Conservation (phyloP, 352 stramenopile genomes). For the Phytophthora hibernalis region DNA sequence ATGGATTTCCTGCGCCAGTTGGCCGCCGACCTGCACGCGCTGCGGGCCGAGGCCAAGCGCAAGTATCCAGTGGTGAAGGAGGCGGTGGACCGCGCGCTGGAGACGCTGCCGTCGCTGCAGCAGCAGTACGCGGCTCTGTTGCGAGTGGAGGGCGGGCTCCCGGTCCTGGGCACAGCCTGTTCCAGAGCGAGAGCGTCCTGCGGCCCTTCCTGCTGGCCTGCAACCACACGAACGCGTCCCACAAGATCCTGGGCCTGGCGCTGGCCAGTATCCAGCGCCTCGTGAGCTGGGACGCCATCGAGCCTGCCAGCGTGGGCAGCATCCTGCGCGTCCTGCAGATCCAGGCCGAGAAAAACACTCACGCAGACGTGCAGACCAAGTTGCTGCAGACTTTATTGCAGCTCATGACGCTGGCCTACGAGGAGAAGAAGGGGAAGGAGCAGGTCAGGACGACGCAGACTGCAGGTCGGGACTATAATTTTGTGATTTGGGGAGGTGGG, state of each 20-base stretch:
- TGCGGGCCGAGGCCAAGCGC: conserved; percentile 87
- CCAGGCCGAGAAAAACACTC: conserved; percentile 91
- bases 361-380: conserved; percentile 90
- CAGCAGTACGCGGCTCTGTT: conserved; percentile 93
- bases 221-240: conserved; percentile 96
- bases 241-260: conserved; percentile 94
- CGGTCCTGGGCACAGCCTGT: conserved; percentile 91
- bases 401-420: conserved; percentile 83
- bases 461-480: conserved; percentile 12
- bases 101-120: conserved; percentile 93
- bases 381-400: conserved; percentile 90
- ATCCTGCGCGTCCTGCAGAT: conserved; percentile 97
- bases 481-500: neutral
- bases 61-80: conserved; percentile 96
- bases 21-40: conserved; percentile 87
- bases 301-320: conserved; percentile 93
- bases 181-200: conserved; percentile 95
- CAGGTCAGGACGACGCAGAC: conserved; percentile 8
- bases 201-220: conserved; percentile 97
- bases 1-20: conserved; percentile 94
- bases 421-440: conserved; percentile 50
- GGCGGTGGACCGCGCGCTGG: conserved; percentile 94
- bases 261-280: conserved; percentile 96
- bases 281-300: conserved; percentile 95
- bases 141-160: conserved; percentile 74